Evolutionary conservation across 1,284 basidiomycete genomes (phyloP).

Genomic region (Pseudozyma tsukubaensis): DNA sequence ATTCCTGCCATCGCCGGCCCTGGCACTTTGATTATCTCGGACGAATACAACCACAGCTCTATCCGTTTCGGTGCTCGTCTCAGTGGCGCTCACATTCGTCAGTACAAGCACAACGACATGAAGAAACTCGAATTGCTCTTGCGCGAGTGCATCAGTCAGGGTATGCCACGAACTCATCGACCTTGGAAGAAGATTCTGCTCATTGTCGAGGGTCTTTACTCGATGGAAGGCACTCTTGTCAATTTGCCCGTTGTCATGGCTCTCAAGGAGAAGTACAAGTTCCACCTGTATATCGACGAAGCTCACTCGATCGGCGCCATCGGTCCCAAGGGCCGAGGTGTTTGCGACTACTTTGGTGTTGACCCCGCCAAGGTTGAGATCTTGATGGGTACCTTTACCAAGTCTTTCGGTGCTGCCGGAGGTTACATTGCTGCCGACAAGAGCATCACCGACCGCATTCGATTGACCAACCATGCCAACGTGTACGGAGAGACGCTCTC

Average conservation of each 20-base stretch:
- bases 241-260: slow-evolving; percentile 85
- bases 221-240: slow-evolving; percentile 95
- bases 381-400: slow-evolving; percentile 99
- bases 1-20: slow-evolving; percentile 91
- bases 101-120: slow-evolving; percentile 99
- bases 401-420: slow-evolving; percentile 96
- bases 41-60: slow-evolving; percentile 95
- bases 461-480: slow-evolving; percentile 84
- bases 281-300: slow-evolving; percentile 95
- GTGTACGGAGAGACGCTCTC: slow-evolving; percentile 91
- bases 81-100: slow-evolving; percentile 87
- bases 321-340: slow-evolving; percentile 91
- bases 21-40: slow-evolving; percentile 94
- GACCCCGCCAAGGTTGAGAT: slow-evolving; percentile 86
- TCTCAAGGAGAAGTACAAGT: slow-evolving; percentile 97
- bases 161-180: slow-evolving; percentile 94
- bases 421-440: slow-evolving; percentile 92
- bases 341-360: slow-evolving; percentile 93
- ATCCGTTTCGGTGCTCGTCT: slow-evolving; percentile 92
- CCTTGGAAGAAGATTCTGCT: slow-evolving; percentile 99
- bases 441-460: slow-evolving; percentile 81
- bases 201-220: slow-evolving; percentile 94
- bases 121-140: slow-evolving; percentile 82
- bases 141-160: slow-evolving; percentile 92
- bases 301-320: slow-evolving; percentile 97